Percentiles rank a stretch among this genome's conserved stretches.
phyloP scores from a whole-genome alignment of 192 early-diverging fungal genomes.

The Backusella psychrophila region DNA sequence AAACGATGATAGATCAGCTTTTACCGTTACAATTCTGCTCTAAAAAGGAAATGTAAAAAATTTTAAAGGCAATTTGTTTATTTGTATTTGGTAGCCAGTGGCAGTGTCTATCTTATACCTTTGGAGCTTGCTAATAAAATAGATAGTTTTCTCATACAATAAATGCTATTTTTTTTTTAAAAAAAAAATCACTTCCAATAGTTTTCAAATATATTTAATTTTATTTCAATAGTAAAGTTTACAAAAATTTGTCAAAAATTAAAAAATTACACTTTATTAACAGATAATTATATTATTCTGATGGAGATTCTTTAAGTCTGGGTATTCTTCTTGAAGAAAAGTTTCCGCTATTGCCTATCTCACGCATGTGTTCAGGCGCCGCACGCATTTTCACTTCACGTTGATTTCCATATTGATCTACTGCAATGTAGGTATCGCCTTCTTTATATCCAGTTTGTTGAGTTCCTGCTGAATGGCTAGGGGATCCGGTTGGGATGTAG shows the following conservation, averaged over 20 bases:
- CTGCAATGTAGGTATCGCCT: slow-evolving; percentile 27
- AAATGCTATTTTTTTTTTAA: too few relatives aligned
- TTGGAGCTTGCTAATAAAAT: too few relatives aligned
- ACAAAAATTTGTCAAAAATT: background rate
- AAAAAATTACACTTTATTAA: background rate
- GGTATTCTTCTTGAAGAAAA: slow-evolving; percentile 4
- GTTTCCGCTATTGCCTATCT: background rate
- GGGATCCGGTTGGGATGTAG: background rate
- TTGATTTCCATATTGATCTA: slow-evolving; percentile 29
- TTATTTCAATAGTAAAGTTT: background rate
- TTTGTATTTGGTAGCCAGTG: too few relatives aligned
- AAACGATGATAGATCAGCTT: too few relatives aligned
- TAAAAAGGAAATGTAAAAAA: too few relatives aligned
- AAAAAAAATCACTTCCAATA: too few relatives aligned
- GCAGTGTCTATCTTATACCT: too few relatives aligned
- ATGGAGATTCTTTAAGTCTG: background rate
- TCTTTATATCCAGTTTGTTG: slow-evolving; percentile 22
- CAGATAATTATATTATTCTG: background rate
- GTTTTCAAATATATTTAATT: too few relatives aligned
- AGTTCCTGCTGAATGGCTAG: background rate
- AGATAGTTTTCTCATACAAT: too few relatives aligned
- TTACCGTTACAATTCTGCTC: too few relatives aligned
- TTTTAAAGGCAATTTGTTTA: too few relatives aligned
- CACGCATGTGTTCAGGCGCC: background rate
- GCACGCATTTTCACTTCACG: slow-evolving; percentile 28